Percentiles rank a stretch among this genome's conserved stretches.
phyloP scores from a whole-genome alignment of 352 stramenopile species.

The Pythium biforme region DNA sequence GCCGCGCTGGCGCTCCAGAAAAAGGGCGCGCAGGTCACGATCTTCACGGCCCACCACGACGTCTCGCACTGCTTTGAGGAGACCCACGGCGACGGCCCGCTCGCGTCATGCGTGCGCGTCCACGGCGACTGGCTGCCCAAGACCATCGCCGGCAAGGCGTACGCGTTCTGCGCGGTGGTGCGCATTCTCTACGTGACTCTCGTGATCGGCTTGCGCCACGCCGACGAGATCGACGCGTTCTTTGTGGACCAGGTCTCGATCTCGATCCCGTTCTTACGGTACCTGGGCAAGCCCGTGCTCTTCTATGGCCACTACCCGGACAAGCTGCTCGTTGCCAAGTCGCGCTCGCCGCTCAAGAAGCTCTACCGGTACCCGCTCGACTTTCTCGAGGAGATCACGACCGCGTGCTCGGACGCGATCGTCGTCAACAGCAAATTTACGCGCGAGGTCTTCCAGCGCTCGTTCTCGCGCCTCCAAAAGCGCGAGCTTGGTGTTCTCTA shows the following conservation, averaged over 20 bases:
- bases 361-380: constrained; percentile 93
- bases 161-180: constrained; percentile 92
- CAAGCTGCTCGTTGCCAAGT: constrained; percentile 89
- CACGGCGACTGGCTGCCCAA: constrained; percentile 94
- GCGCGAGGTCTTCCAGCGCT: constrained; percentile 81
- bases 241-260: constrained; percentile 85
- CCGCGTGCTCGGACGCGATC: constrained; percentile 88
- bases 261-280: constrained; percentile 72
- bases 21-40: constrained; percentile 77
- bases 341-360: constrained; percentile 64
- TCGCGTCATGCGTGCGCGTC: constrained; percentile 84
- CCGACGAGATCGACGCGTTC: constrained; percentile 65
- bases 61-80: constrained; percentile 94
- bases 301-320: constrained; percentile 99
- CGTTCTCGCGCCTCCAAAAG: constrained; percentile 77
- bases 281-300: constrained; percentile 82
- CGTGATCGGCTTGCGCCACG: constrained; percentile 37
- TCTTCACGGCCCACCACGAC: constrained; percentile 97
- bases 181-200: constrained; percentile 93
- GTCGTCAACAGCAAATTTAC: constrained; percentile 98
- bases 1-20: constrained; percentile 86
- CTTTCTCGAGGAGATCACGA: constrained; percentile 90
- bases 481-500: constrained; percentile 91
- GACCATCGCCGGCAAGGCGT: constrained; percentile 84
- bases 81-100: constrained; percentile 73